Percentiles rank a stretch among this genome's conserved stretches.
Conservation (phyloP, 495 filamentous ascomycete species). For the Annulohypoxylon nitens region DNA sequence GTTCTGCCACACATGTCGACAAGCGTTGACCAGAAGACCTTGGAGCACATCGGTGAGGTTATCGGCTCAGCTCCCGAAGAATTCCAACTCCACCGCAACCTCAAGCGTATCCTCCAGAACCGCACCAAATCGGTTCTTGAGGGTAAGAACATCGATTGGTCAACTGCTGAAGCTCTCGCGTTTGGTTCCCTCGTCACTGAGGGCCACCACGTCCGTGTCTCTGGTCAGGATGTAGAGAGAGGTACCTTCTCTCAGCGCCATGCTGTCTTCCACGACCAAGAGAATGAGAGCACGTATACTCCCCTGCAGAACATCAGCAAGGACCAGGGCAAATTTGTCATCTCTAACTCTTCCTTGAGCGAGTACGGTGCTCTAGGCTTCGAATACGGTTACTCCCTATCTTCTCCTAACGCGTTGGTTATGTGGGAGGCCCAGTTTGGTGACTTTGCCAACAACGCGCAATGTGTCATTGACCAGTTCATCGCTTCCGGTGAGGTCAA, state of each 20-base stretch:
- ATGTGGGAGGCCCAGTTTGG: slow-evolving; percentile 99
- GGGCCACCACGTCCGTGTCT: slow-evolving; percentile 96
- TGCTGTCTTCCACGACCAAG: slow-evolving; percentile 96
- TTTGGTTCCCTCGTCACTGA: slow-evolving; percentile 92
- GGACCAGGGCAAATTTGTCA: slow-evolving; percentile 93
- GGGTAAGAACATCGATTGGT: slow-evolving; percentile 96
- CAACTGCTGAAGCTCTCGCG: slow-evolving; percentile 95
- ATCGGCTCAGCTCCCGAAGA: slow-evolving; percentile 83
- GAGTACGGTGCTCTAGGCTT: slow-evolving; percentile 97
- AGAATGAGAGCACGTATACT: slow-evolving; percentile 90
- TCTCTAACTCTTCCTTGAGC: slow-evolving; percentile 95
- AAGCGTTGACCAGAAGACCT: slow-evolving; percentile 74
- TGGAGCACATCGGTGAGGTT: slow-evolving; percentile 82
- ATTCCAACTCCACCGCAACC: slow-evolving; percentile 91
- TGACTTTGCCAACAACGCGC: slow-evolving; percentile 99
- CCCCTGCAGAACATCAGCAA: slow-evolving; percentile 89
- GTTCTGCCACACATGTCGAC: slow-evolving; percentile 93
- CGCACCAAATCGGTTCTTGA: slow-evolving; percentile 93
- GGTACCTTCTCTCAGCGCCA: slow-evolving; percentile 99
- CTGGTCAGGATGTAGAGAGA: slow-evolving; percentile 98
- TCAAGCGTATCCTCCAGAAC: slow-evolving; percentile 93
- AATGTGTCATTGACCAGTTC: slow-evolving; percentile 99
- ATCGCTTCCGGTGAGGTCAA: slow-evolving; percentile 97
- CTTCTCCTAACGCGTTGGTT: slow-evolving; percentile 94
- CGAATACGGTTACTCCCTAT: slow-evolving; percentile 98